These are phyloP conservation scores for Crithidia fasciculata DNA, from an alignment of 208 protist genomes.

Conservation along the genomic window DNA sequence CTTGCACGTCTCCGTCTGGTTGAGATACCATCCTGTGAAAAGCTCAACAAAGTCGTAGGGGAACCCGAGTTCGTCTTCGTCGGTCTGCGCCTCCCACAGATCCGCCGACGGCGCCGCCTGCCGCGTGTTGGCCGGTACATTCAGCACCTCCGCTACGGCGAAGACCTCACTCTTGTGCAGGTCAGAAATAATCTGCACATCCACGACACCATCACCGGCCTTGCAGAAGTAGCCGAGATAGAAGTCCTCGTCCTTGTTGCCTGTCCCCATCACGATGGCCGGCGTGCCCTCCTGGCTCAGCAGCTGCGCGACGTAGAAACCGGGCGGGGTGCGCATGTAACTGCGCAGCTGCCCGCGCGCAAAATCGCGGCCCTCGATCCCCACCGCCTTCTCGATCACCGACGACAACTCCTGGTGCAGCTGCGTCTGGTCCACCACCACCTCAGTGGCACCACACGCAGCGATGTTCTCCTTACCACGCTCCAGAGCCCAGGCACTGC, in stretches of 20 bases:
- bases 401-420: conserved; percentile 76
- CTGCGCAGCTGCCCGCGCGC: conserved; percentile 92
- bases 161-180: conserved; percentile 97
- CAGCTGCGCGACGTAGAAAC: conserved; percentile 95
- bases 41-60: conserved; percentile 97
- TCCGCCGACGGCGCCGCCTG: conserved; percentile 93
- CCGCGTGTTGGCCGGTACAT: conserved; percentile 86
- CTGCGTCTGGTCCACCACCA: conserved; percentile 93
- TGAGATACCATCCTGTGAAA: conserved; percentile 89
- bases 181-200: conserved; percentile 96
- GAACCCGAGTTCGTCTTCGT: conserved; percentile 96
- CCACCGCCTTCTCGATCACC: conserved; percentile 72
- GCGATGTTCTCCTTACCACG: conserved; percentile 87
- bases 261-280: conserved; percentile 96
- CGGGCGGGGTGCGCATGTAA: conserved; percentile 95
- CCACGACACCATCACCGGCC: conserved; percentile 96
- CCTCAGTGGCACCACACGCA: conserved; percentile 76
- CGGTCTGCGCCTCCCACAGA: conserved; percentile 95
- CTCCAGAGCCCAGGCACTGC: conserved; percentile 86
- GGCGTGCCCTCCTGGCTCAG: conserved; percentile 82
- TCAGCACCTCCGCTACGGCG: conserved; percentile 75
- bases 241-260: conserved; percentile 97
- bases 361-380: conserved; percentile 87
- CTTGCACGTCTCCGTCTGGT: conserved; percentile 59
- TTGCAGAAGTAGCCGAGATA: conserved; percentile 98